Evolutionary conservation across 805 yeast species (phyloP).

Genomic region (Teunomyces tritomae): DNA sequence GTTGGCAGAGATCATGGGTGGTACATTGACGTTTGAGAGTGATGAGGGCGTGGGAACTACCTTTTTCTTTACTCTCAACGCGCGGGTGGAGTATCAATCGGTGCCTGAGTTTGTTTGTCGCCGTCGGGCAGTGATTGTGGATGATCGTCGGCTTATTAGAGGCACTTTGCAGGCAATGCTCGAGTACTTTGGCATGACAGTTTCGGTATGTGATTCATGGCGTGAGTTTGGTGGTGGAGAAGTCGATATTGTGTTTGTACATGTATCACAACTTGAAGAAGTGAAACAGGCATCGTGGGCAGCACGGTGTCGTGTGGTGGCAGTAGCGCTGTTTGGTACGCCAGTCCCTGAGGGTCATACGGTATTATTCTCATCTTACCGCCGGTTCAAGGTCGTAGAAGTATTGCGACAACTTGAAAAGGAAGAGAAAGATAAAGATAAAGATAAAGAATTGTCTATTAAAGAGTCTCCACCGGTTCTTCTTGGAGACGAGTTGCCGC

Average conservation of each 20-base stretch:
- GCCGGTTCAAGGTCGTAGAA: conserved; percentile 20
- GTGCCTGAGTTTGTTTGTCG: conserved; percentile 17
- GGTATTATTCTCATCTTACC: conserved; percentile 29
- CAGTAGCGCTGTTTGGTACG: conserved; percentile 31
- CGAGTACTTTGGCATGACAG: conserved; percentile 33
- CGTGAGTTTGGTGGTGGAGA: conserved; percentile 12
- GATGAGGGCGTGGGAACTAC: conserved; percentile 47
- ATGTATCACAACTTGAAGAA: conserved; percentile 8
- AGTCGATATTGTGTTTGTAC: conserved; percentile 20
- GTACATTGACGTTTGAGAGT: conserved; percentile 44
- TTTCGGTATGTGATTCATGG: conserved; percentile 18
- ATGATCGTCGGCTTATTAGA: conserved; percentile 28
- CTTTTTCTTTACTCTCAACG: conserved; percentile 37
- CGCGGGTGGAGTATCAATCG: conserved; percentile 23
- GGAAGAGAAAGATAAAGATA: neutral
- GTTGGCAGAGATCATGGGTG: conserved; percentile 49
- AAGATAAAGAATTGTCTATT: neutral
- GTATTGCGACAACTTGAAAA: conserved; percentile 2
- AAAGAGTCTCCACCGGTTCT: neutral
- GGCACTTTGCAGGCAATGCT: conserved; percentile 31
- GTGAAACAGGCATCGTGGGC: neutral
- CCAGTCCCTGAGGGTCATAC: conserved; percentile 21
- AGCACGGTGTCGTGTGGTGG: conserved; percentile 14
- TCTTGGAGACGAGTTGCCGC: conserved; percentile 28
- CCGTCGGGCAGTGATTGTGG: conserved; percentile 27